phyloP scores from a whole-genome alignment of 2,329 filamentous ascomycete genomes.

The Pseudogymnoascus sp. region DNA sequence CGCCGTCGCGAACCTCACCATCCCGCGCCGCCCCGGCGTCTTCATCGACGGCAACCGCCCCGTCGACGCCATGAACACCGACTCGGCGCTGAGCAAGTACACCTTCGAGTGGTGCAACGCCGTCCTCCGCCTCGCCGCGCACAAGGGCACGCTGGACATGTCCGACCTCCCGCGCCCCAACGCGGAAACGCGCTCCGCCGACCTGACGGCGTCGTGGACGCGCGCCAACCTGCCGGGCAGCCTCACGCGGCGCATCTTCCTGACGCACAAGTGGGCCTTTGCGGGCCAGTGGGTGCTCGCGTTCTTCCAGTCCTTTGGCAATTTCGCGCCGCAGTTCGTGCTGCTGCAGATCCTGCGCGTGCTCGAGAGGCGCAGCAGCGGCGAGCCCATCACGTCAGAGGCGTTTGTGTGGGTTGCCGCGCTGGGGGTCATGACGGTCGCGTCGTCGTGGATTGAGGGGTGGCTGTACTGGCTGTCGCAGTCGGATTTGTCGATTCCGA shows the following conservation, averaged over 20 bases:
- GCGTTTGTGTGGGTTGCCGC: constrained; percentile 62
- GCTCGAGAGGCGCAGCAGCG: constrained; percentile 47
- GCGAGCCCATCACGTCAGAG: constrained; percentile 38
- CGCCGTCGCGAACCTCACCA: constrained; percentile 40
- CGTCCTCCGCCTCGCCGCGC: constrained; percentile 46
- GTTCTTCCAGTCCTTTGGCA: constrained; percentile 33
- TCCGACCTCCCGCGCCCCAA: constrained; percentile 55
- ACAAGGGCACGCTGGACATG: constrained; percentile 52
- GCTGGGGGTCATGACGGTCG: constrained; percentile 51
- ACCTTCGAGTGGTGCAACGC: constrained; percentile 57
- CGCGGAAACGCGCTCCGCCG: constrained; percentile 44
- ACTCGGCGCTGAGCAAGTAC: constrained; percentile 51
- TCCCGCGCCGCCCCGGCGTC: constrained; percentile 62
- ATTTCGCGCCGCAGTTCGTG: constrained; percentile 62
- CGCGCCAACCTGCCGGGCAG: constrained; percentile 36
- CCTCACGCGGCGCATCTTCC: constrained; percentile 53
- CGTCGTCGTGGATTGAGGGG: constrained; percentile 48
- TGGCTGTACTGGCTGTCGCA: constrained; percentile 61
- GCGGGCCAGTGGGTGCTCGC: constrained; percentile 51
- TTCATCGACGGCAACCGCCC: constrained; percentile 43
- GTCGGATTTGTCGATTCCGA: constrained; percentile 53
- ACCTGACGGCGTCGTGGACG: constrained; percentile 43
- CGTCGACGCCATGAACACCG: constrained; percentile 57
- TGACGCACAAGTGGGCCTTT: constrained; percentile 49
- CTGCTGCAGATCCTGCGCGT: constrained; percentile 57